Conservation (phyloP, 2,329 filamentous ascomycete genomes). For the Lachnellula subtilissima region DNA sequence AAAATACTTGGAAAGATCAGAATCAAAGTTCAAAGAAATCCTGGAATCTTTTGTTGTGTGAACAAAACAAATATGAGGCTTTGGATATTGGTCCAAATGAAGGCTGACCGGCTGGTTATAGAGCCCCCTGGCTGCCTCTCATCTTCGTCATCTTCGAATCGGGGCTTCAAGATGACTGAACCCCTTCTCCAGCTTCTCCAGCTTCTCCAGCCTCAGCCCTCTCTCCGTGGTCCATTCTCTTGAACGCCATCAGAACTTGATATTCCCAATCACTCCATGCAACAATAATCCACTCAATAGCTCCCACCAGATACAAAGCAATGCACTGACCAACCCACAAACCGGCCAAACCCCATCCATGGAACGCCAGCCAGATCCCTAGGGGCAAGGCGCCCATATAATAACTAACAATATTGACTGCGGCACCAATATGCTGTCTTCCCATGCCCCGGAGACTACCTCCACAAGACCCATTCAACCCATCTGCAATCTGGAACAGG, state of each 20-base stretch:
- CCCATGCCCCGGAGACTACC: slow-evolving; percentile 80
- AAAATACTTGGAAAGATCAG: too few species aligned
- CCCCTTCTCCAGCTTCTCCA: background rate
- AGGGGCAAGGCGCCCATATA: slow-evolving; percentile 75
- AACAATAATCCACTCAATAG: slow-evolving; percentile 74
- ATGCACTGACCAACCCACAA: slow-evolving; percentile 82
- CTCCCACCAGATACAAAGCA: slow-evolving; percentile 74
- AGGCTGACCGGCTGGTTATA: too few species aligned
- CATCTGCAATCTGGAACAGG: slow-evolving; percentile 85
- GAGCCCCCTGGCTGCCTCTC: too few species aligned
- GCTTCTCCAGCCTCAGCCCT: slow-evolving; percentile 18
- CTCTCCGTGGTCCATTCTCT: slow-evolving; percentile 56
- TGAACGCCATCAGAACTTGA: slow-evolving; percentile 67
- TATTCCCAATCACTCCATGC: slow-evolving; percentile 71
- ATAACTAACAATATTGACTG: slow-evolving; percentile 78
- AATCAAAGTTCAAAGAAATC: too few species aligned
- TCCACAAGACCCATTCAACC: slow-evolving; percentile 78
- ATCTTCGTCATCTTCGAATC: too few species aligned
- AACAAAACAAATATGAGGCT: too few species aligned
- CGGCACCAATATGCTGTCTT: slow-evolving; percentile 75
- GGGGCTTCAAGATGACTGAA: too few species aligned
- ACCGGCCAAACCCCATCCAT: slow-evolving; percentile 76
- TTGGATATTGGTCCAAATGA: too few species aligned
- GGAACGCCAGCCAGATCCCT: slow-evolving; percentile 81
- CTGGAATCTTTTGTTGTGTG: too few species aligned